Conservation (phyloP, 768 basidiomycete genomes). For the Tulasnella calospora region DNA sequence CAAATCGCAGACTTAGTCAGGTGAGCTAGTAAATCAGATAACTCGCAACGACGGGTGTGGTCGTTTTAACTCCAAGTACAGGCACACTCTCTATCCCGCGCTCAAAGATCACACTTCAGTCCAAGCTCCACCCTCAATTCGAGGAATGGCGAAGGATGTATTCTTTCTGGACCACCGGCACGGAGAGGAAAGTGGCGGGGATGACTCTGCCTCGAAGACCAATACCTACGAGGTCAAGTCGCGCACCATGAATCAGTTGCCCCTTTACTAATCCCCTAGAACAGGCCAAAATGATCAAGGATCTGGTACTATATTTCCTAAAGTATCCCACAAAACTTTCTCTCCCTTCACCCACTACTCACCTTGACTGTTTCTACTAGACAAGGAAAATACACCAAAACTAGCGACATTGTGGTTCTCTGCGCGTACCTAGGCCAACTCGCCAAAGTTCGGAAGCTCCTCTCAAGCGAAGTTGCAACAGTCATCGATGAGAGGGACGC, state of each 20-base stretch:
- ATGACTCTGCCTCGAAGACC: conserved; percentile 61
- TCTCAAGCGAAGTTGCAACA: conserved; percentile 50
- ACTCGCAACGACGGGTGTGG: neutral
- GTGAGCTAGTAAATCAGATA: conserved; percentile 34
- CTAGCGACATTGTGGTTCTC: conserved; percentile 52
- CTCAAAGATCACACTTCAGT: conserved; percentile 57
- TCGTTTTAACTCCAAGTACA: conserved; percentile 30
- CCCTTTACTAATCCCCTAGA: neutral
- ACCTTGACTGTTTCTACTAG: conserved; percentile 33
- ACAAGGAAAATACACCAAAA: conserved; percentile 46
- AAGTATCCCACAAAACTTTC: conserved; percentile 31
- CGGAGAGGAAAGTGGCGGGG: conserved; percentile 53
- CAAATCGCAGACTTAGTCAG: conserved; percentile 58
- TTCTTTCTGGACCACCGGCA: conserved; percentile 64
- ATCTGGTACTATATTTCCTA: conserved; percentile 51
- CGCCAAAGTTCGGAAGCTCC: conserved; percentile 43
- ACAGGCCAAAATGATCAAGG: conserved; percentile 47
- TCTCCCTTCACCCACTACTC: neutral
- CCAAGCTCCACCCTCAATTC: conserved; percentile 48
- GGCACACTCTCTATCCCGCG: conserved; percentile 56
- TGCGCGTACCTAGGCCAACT: conserved; percentile 54
- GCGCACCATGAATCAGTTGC: neutral
- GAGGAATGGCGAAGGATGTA: conserved; percentile 58
- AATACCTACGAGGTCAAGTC: conserved; percentile 59
- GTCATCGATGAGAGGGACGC: conserved; percentile 67